Percentiles rank a stretch among this genome's conserved stretches.
phyloP scores from a whole-genome alignment of 805 yeast genomes.

The Metschnikowia koreensis region DNA sequence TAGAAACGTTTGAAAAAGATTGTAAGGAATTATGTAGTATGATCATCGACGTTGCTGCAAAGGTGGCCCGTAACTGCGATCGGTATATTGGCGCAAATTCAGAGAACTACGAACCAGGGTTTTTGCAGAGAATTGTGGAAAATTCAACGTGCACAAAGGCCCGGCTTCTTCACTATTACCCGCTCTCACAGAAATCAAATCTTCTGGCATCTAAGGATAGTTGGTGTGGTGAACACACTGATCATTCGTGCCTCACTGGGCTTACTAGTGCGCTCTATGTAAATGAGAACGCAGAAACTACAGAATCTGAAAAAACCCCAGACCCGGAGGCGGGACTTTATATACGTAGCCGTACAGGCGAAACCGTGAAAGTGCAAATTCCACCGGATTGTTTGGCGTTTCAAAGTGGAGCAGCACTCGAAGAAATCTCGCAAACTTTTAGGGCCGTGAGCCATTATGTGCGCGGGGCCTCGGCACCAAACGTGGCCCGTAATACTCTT shows the following conservation, averaged over 20 bases:
- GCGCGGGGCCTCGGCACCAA: conserved; percentile 36
- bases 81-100: conserved; percentile 32
- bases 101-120: conserved; percentile 31
- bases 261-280: conserved; percentile 53
- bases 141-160: conserved; percentile 57
- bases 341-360: conserved; percentile 45
- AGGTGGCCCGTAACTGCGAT: conserved; percentile 57
- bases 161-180: conserved; percentile 54
- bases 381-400: conserved; percentile 57
- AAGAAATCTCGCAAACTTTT: conserved; percentile 49
- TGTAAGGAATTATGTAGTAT: conserved; percentile 40
- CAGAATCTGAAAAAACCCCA: conserved; percentile 25
- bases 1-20: conserved; percentile 35
- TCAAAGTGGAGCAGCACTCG: conserved; percentile 58
- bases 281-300: conserved; percentile 30
- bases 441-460: conserved; percentile 62
- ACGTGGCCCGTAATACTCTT: conserved; percentile 50
- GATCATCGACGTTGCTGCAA: conserved; percentile 47
- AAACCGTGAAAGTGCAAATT: conserved; percentile 48
- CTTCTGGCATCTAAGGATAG: background rate
- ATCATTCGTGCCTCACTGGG: conserved; percentile 60
- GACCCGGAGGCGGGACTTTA: conserved; percentile 51
- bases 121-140: conserved; percentile 45
- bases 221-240: conserved; percentile 66
- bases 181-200: conserved; percentile 18